Evolutionary conservation across 108 stramenopile species (phyloP).

Genomic region (Cylindrotheca fusiformis): DNA sequence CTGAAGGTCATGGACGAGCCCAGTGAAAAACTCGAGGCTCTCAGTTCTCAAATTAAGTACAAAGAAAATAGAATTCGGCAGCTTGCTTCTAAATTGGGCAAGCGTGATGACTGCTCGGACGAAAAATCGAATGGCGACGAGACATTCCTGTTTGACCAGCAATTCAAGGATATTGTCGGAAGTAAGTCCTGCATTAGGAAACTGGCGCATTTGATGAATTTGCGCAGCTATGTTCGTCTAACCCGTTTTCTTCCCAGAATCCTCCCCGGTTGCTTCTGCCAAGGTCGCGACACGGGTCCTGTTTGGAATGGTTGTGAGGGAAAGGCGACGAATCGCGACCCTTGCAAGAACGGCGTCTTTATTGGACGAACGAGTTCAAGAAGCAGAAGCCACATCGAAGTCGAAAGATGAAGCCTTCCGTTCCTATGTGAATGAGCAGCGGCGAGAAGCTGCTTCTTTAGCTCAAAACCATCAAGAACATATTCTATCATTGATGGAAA

Average conservation of each 20-base stretch:
- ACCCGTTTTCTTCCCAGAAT: not conserved
- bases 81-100: slow-evolving; percentile 44
- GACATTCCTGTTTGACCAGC: slow-evolving; percentile 35
- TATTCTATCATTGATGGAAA: slow-evolving; percentile 63
- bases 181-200: slow-evolving; percentile 12
- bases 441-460: slow-evolving; percentile 32
- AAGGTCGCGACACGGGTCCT: slow-evolving; percentile 40
- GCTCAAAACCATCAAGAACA: slow-evolving; percentile 61
- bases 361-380: slow-evolving; percentile 44
- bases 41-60: slow-evolving; percentile 49
- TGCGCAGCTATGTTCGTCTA: not conserved
- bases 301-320: slow-evolving; percentile 74
- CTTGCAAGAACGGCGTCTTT: slow-evolving; percentile 51
- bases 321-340: slow-evolving; percentile 49
- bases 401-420: slow-evolving; percentile 51
- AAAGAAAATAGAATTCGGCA: slow-evolving; percentile 64
- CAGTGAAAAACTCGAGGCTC: slow-evolving; percentile 22
- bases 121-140: slow-evolving; percentile 12
- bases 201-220: not conserved
- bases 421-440: slow-evolving; percentile 48
- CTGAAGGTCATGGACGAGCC: slow-evolving; percentile 5
- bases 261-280: slow-evolving; percentile 7
- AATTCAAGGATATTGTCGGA: slow-evolving; percentile 30
- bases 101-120: slow-evolving; percentile 7
- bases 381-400: slow-evolving; percentile 31